phyloP scores from a whole-genome alignment of 2,329 filamentous ascomycete genomes.

The Tricladium varicosporioides region DNA sequence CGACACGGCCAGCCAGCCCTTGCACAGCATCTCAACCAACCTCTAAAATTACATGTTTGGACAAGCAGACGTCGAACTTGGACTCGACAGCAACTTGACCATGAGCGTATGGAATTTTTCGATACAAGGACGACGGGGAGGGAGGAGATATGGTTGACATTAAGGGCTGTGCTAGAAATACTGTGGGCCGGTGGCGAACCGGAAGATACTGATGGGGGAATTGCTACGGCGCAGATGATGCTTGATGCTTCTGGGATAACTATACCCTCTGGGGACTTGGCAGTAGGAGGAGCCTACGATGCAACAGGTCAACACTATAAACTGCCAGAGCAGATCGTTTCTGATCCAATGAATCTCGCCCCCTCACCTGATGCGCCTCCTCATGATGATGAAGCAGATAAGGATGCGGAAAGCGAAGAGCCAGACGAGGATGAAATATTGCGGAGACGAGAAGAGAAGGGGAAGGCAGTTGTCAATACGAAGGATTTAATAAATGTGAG shows the following conservation, averaged over 20 bases:
- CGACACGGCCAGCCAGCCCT: slow-evolving; percentile 38
- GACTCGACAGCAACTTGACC: slow-evolving; percentile 66
- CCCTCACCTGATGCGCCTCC: slow-evolving; percentile 28
- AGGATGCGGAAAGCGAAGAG: slow-evolving; percentile 26
- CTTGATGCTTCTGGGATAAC: slow-evolving; percentile 76
- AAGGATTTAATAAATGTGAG: slow-evolving; percentile 27
- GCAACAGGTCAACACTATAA: slow-evolving; percentile 46
- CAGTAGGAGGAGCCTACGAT: slow-evolving; percentile 51
- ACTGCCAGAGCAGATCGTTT: slow-evolving; percentile 65
- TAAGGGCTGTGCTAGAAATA: slow-evolving; percentile 65
- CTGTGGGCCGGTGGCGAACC: slow-evolving; percentile 51
- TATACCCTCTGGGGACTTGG: slow-evolving; percentile 69
- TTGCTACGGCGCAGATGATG: slow-evolving; percentile 75
- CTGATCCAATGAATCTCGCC: slow-evolving; percentile 60
- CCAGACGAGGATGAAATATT: slow-evolving; percentile 41
- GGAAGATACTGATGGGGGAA: slow-evolving; percentile 38
- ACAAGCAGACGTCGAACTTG: slow-evolving; percentile 60
- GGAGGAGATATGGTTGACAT: slow-evolving; percentile 75
- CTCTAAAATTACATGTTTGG: slow-evolving; percentile 66
- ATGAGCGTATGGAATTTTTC: slow-evolving; percentile 81
- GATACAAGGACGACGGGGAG: slow-evolving; percentile 81
- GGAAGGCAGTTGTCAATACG: slow-evolving; percentile 29
- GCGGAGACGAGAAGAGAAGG: slow-evolving; percentile 47
- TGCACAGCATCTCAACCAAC: slow-evolving; percentile 67
- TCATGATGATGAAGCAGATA: slow-evolving; percentile 30